Evolutionary conservation across 139 green algal species (phyloP), one percentile per base, ranked within the genome.

Genomic region (Tetradesmus obliquus): DNA sequence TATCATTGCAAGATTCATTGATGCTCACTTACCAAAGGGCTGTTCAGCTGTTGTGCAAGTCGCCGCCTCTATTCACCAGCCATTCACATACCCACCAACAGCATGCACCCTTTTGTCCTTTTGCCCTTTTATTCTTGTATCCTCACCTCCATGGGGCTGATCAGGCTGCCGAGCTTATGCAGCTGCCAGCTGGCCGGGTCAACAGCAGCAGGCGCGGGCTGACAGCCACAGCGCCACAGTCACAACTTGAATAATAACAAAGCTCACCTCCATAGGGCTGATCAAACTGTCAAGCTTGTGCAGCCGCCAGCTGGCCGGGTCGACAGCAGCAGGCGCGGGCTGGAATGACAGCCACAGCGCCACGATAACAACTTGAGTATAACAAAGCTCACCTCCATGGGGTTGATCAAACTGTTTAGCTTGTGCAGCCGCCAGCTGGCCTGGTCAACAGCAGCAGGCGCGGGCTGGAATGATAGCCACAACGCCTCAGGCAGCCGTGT

Each of bases 401-500:
- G 95, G 5, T 84, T 88, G 1, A 96, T 90, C 2, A 71, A 53
- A 55, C 87, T 90, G 9, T 91, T 93, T 32, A 97, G 88, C 91
- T 97, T 97, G 88, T 91, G 91, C 91, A 97, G 79, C 9, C 69
- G 53, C 95, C 94, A 96, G 74, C 79, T 92, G 22, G 20, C 24
- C 5, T 74, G 1, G 53, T 94, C 91, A 53, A 96, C 87, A n/a
- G 91, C 88, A 19, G 1, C 71, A 24, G 60, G 20, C 2, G 1
- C 13, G 0, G 94, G 94, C 66, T 53, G 54, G 55, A 95, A 95
- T 4, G 86, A 69, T 57, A 94, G 57, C 93, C 93, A 96, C 81
- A 94, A 72, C 3, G 95, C 92, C 94, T 97, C 95, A 12, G 95
- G 95, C 82, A 97, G 92, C 7, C 95, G 91, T 2, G 95, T 97